These are phyloP conservation scores for Sisymbrium altissimum DNA, from an alignment of 345 rosid species.

Conservation along the genomic window DNA sequence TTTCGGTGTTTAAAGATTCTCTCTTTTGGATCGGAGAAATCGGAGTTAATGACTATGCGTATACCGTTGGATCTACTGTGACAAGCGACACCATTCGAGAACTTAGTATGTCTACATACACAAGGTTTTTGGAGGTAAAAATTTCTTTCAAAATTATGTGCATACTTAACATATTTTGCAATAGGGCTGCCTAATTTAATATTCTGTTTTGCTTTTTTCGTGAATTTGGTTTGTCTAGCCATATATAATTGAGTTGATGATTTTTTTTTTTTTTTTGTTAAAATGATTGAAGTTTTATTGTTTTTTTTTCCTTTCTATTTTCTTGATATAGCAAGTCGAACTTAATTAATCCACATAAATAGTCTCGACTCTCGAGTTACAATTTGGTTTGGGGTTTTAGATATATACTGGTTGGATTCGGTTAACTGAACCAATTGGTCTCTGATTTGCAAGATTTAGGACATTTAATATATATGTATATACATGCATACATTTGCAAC, in stretches of 20 bases:
- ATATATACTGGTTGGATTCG: not conserved
- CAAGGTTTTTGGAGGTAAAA: conserved; percentile 55
- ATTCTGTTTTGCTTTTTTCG: not conserved
- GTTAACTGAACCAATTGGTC: not conserved
- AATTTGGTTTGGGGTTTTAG: not conserved
- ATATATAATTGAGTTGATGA: not conserved
- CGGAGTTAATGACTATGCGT: conserved; percentile 89
- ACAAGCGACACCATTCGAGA: conserved; percentile 48
- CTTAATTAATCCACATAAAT: not conserved
- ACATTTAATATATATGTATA: not conserved
- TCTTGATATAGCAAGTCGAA: no score
- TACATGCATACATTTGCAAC: no score
- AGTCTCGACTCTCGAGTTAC: not conserved
- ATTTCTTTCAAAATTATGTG: not conserved
- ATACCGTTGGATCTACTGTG: conserved; percentile 53
- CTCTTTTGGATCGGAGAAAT: conserved; percentile 92
- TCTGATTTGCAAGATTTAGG: not conserved
- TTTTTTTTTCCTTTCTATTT: not conserved
- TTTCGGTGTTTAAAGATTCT: conserved; percentile 47
- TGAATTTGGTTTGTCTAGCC: not conserved
- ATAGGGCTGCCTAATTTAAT: not conserved
- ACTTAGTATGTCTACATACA: conserved; percentile 46
- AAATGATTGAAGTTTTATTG: not conserved
- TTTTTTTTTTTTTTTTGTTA: not conserved
- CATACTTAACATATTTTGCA: not conserved